A percentile compares a stretch with the other conserved stretches of the same genome.
Conservation (phyloP, 257 asterid genomes). For the Anisodus tanguticus region DNA sequence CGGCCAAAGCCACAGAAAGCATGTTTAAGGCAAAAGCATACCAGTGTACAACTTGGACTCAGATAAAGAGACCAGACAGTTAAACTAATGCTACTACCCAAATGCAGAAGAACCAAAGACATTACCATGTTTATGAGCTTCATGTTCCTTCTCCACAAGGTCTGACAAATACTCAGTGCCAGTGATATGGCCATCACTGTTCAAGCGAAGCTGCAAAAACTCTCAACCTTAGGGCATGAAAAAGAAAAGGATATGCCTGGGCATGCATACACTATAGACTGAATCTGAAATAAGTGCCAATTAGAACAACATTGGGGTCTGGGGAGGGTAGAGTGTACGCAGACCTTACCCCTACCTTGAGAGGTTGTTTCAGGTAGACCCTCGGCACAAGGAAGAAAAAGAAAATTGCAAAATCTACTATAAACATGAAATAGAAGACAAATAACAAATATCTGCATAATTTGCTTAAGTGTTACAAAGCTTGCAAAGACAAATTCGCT, state of each 20-base stretch:
- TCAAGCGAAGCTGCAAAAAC: constrained; percentile 84
- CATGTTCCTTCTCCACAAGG: constrained; percentile 92
- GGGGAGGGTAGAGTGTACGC: too few relatives aligned
- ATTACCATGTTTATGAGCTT: constrained; percentile 80
- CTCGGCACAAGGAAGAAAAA: background rate
- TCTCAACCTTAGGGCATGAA: background rate
- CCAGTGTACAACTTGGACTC: background rate
- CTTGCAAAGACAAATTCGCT: background rate
- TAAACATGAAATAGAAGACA: constrained; percentile 2
- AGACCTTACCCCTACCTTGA: too few relatives aligned
- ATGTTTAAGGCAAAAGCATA: constrained; percentile 1
- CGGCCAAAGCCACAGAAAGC: background rate
- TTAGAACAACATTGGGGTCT: too few relatives aligned
- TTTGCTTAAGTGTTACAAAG: background rate
- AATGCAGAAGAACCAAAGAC: constrained; percentile 33
- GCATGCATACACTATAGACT: background rate
- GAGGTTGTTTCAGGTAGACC: too few relatives aligned
- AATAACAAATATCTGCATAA: background rate
- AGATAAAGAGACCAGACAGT: background rate
- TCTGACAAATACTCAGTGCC: constrained; percentile 93
- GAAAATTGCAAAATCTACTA: background rate
- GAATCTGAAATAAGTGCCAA: background rate
- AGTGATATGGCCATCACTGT: constrained; percentile 67
- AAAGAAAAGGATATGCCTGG: background rate
- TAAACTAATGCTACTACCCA: constrained; percentile 1